Base-by-base conservation (phyloP, 2,329 filamentous ascomycete genomes). In the Talaromyces sp. region DNA sequence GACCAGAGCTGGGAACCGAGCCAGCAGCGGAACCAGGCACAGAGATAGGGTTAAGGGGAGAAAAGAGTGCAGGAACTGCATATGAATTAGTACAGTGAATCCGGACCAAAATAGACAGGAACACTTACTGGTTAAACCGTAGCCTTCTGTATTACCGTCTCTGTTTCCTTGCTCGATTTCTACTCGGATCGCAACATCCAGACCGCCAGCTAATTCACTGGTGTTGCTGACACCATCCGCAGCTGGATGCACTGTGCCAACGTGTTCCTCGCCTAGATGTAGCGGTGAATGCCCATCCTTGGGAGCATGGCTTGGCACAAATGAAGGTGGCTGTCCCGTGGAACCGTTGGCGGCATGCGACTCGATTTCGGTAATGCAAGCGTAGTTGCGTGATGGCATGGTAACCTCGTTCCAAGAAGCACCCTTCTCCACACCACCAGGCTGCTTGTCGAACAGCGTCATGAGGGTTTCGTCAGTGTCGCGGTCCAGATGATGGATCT, bases 371-470 rank as follows among this genome's bases (percentile, higher is more conserved):
- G 81, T 81, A 71, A 88, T 84, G 70, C 84, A 84, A 60, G 85
- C 85, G 69, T 84, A 87, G 72, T 88, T 87, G 58, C 86, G 79
- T 56, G 81, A 84, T 1, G 86, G 85, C 86, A 97, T 97, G 11
- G 93, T 97, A 63, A 91, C 89, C 64, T 90, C 84, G 75, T 97
- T 97, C 70, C 83, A 88, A 50, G 79, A 79, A 0, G 87, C 84
- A 4, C 89, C 90, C 77, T 93, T 87, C 63, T 78, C 76, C 59
- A 76, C 71, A 32, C 79, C 76, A 10, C 82, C 82, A 6, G 86
- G 86, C 66, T 87, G 83, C 67, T 81, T 80, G 71, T 88, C 79
- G 69, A 87, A 87, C 64, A 87, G 76, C 58, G 84, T 78, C 66
- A 88, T 82, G 2, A 88, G 75, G 0, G 85, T 88, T 74, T 88